A percentile compares a stretch with the other conserved stretches of the same genome.
Conservation (phyloP, 2,329 filamentous ascomycete species). For the Acrocalymma vagum region DNA sequence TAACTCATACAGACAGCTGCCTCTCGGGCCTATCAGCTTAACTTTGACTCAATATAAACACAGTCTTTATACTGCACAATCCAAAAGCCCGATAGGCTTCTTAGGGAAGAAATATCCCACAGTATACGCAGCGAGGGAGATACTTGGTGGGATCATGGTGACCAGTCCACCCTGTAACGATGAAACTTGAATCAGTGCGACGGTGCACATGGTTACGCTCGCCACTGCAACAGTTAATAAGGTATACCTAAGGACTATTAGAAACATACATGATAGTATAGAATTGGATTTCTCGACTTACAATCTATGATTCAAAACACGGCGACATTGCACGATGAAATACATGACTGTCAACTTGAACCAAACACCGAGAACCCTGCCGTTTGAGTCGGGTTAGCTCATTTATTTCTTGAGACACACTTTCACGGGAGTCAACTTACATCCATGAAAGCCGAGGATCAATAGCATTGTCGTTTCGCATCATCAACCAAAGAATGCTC, state of each 20-base stretch:
- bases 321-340: slow-evolving; percentile 16
- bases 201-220: slow-evolving; percentile 22
- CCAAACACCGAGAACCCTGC: slow-evolving; percentile 22
- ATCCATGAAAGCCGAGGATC: slow-evolving; percentile 23
- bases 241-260: slow-evolving; percentile 22
- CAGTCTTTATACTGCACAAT: too few species aligned
- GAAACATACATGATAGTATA: too few species aligned
- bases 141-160: slow-evolving; percentile 26
- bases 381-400: too few species aligned
- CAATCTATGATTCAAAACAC: slow-evolving; percentile 16
- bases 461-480: slow-evolving; percentile 28
- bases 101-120: slow-evolving; percentile 25
- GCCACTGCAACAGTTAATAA: slow-evolving; percentile 15
- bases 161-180: slow-evolving; percentile 21
- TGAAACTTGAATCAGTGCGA: slow-evolving; percentile 24
- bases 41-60: too few species aligned
- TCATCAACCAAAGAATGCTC: slow-evolving; percentile 27
- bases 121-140: slow-evolving; percentile 26
- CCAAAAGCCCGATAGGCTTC: too few species aligned
- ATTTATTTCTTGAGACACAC: too few species aligned
- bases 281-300: slow-evolving; percentile 15
- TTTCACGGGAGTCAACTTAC: slow-evolving; percentile 23
- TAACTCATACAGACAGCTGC: too few species aligned
- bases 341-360: slow-evolving; percentile 15
- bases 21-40: too few species aligned